phyloP scores from a whole-genome alignment of 352 stramenopile species.

The Phytopythium kandeliae region DNA sequence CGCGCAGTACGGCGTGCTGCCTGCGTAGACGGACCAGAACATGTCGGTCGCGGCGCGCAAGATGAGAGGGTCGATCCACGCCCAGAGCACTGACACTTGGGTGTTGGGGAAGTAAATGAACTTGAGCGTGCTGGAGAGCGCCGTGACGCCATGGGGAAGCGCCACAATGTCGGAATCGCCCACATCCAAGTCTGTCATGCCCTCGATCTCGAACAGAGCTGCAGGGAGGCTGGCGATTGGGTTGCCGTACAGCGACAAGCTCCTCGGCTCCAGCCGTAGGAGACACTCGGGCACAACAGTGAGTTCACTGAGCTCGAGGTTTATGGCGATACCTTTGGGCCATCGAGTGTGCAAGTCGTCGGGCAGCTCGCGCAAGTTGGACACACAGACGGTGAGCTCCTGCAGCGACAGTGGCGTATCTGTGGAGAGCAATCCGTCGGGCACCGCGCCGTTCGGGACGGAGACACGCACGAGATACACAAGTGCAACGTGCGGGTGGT shows the following conservation, averaged over 20 bases:
- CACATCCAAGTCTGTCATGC: conserved; percentile 13
- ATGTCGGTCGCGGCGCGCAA: background rate
- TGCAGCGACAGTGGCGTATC: conserved; percentile 12
- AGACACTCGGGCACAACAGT: conserved; percentile 7
- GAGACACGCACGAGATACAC: conserved; percentile 17
- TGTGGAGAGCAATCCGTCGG: conserved; percentile 9
- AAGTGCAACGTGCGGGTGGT: conserved; percentile 21
- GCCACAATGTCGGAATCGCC: conserved; percentile 9
- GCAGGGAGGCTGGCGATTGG: conserved; percentile 11
- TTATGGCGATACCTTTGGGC: conserved; percentile 23
- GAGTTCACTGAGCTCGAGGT: conserved; percentile 18
- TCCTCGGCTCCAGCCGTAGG: conserved; percentile 9
- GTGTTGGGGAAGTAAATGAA: conserved; percentile 17
- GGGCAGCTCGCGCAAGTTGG: conserved; percentile 29
- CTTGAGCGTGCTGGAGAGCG: conserved; percentile 9
- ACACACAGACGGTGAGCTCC: conserved; percentile 24
- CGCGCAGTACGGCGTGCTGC: conserved; percentile 4
- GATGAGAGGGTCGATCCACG: conserved; percentile 20
- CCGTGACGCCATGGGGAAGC: conserved; percentile 14
- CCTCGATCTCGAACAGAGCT: conserved; percentile 16
- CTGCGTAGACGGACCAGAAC: background rate
- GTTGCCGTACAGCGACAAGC: conserved; percentile 17
- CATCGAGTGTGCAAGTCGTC: conserved; percentile 28
- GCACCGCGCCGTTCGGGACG: conserved; percentile 21
- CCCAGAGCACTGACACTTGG: conserved; percentile 15